Base-by-base conservation (phyloP, 495 filamentous ascomycete genomes). In the Hypomontagnella monticulosa region DNA sequence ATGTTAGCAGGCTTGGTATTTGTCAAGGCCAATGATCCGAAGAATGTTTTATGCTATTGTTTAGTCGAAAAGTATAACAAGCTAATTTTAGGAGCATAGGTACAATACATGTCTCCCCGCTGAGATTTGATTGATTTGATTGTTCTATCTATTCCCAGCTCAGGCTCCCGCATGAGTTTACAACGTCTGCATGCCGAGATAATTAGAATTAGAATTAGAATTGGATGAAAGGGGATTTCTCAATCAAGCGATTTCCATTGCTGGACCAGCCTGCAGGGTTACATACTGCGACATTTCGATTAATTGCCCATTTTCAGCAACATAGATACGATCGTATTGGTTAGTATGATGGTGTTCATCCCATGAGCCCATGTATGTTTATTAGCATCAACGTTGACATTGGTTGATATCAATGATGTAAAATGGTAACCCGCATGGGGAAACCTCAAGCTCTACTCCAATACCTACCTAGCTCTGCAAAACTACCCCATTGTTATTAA, bases 141-240 rank as follows among this genome's bases (percentile, higher is more conserved):
- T 19, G 34, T 52, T 51, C 18, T 7, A 40, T 11, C 34, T 32
- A 12, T 63, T 43, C 40, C 57, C 38, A 63, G 20, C 51, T 57
- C 46, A 55, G 49, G 40, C 59, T 47, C 55, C 11, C 43, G 37
- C 30, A 44, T 54, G 9, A 30, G 47, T 34, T 27, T 27, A 27
- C 23, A 3, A 27, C 6, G 23, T 46, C 16, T 57, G 16, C 32
- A 57, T 34, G 55, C 55, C 43, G 43, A 49, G 42, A 37, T 37
- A 48, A 57, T 30, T 40, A 18, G 18, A 27, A 27, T 27, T 27
- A 37, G 46, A 48, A 57, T 30, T 40, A 18, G 18, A 27, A 27
- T 27, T 27, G 23, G 15, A 49, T 18, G 20, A 62, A 62, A 48
- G 14, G 49, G 50, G 40, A 47, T 34, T n/a, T 46, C 48, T 61